phyloP scores from a whole-genome alignment of 768 basidiomycete species.

The Hortiboletus campestris region DNA sequence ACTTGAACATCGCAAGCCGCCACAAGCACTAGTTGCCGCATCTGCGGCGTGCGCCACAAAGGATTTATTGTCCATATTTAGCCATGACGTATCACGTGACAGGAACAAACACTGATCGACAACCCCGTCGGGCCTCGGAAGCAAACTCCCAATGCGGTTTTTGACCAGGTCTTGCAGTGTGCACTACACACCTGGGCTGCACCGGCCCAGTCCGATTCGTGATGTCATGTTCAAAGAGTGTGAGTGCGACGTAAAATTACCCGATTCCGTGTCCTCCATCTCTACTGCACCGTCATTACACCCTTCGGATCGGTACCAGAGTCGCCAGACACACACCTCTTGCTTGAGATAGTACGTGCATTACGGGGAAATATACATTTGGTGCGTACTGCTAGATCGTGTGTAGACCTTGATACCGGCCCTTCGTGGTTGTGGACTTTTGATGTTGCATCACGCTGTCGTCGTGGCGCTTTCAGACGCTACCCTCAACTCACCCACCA shows the following conservation, averaged over 20 bases:
- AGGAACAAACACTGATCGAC: background rate
- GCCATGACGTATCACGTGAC: background rate
- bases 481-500: background rate
- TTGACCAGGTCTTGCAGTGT: background rate
- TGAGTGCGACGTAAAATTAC: background rate
- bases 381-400: background rate
- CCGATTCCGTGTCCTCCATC: background rate
- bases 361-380: background rate
- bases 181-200: background rate
- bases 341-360: background rate
- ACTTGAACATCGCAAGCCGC: too few relatives aligned
- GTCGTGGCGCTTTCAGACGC: constrained; percentile 4
- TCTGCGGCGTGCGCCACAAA: too few relatives aligned
- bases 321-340: background rate
- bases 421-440: background rate
- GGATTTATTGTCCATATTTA: too few relatives aligned
- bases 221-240: background rate
- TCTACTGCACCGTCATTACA: background rate
- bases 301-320: background rate
- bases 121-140: too few relatives aligned
- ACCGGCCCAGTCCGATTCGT: constrained; percentile 2
- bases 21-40: too few relatives aligned
- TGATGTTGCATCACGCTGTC: background rate
- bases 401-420: background rate
- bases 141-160: background rate